Base-by-base conservation (phyloP, 345 rosid genomes). In the Eucalyptus decipiens region DNA sequence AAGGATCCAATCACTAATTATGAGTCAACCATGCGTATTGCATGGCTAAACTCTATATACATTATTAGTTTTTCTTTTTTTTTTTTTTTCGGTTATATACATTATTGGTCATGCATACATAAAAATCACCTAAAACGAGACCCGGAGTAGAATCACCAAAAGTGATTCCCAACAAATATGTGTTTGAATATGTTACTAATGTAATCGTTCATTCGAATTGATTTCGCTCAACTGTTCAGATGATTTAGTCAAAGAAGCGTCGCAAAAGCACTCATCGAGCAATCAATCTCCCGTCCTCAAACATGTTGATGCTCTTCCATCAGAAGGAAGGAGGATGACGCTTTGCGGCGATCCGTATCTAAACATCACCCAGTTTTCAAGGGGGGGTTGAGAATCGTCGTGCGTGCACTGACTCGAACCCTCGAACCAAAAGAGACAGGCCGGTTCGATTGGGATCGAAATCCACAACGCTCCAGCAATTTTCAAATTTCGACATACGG, bases 161-260 rank as follows among this genome's bases (percentile, higher is more conserved):
- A 62, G 69, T 4, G 4, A 62, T 3, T 1, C 17, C 18, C 32
- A 62, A 6, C 69, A n/a, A 65, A 65, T 0, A n/a, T 15, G 0
- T 60, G 0, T 60, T 11, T n/a, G 19, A 65, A 65, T 65, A 9
- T n/a, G 10, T 6, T 65, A 15, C 9, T 14, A 2, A 3, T n/a
- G 21, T n/a, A 65, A 65, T n/a, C 0, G 3, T 11, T n/a, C 11
- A 1, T 65, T 65, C 10, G 6, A 65, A 0, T 21, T 5, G 0
- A 2, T n/a, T 11, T 4, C 11, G 2, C 1, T 65, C 37, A n/a
- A n/a, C 11, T 7, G 0, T 65, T n/a, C 0, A 14, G 0, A 65
- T 15, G 10, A 65, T 30, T 13, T n/a, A n/a, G 19, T 65, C 37
- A 30, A 30, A 65, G 76, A 65, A 65, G 37, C 6, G 0, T 10